Evolutionary conservation across 2,329 filamentous ascomycete genomes (phyloP), one percentile per base, ranked within the genome.

Genomic region (Rutstroemia sp.): DNA sequence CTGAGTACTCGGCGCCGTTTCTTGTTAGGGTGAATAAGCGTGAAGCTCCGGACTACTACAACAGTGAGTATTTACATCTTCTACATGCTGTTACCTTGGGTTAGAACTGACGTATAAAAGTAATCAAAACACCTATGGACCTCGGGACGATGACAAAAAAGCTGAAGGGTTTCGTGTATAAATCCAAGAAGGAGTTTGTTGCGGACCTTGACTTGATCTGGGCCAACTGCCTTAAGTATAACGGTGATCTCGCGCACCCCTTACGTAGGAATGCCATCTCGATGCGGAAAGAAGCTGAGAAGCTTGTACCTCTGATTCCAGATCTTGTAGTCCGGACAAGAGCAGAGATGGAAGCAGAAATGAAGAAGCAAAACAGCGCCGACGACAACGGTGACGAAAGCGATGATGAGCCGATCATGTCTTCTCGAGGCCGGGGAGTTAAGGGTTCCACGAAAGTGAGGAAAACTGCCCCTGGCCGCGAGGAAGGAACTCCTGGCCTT

Each of bases 141-240:
- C 84, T 99, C 57, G 94, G 94, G 39, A 87, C 86, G 48, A 97
- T 99, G 91, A 96, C 95, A 60, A 99, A 99, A 76, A 99, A 97
- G 75, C 82, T 99, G 54, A 92, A 92, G 69, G 79, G 80, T 9
- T 73, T 90, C 38, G 79, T 80, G 39, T 94, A 89, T 73, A 92
- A 89, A 69, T 92, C 88, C 48, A 99, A 99, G 74, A 83, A 88
- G 60, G 94, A 99, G 23, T 99, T 99, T 63, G 91, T 97, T 25
- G 82, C 88, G 34, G 94, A 99, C 69, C 78, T 99, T 9, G 92
- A 95, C 69, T 76, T 97, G 51, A 97, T 99, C 52, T 99, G 94
- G 94, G 83, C 91, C 56, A 99, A 99, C 68, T 99, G 94, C 70
- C 77, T 99, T 56, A 91, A 88, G 66, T 99, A 97, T 72, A 99